Evolutionary conservation across 1,139 yeast genomes (phyloP), one percentile per base, ranked within the genome.

Genomic region (Hyphopichia fennica): DNA sequence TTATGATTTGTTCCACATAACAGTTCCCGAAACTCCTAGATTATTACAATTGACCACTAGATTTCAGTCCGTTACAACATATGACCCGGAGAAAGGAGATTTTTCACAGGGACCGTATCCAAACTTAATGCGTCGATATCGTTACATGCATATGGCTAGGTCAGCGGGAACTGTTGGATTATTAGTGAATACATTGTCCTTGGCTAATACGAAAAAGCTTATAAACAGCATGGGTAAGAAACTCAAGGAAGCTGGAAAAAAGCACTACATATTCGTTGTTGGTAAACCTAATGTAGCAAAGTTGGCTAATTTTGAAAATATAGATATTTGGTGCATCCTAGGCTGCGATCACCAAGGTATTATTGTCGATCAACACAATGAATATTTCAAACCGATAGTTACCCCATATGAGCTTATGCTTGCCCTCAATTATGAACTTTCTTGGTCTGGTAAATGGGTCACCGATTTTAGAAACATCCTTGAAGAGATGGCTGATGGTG

Each of bases 211-310:
- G 16, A 81, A 80, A 42, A 69, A 63, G 10, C 68, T 90, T 27
- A 72, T 91, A 38, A 79, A 82, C 46, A 73, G 75, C 29, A 78
- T 90, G 4, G 76, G 79, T 19, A 57, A 67, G 20, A 78, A 84
- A 62, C 80, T 93, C 44, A 77, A 74, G 40, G 74, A 71, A 4
- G 90, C 95, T 0, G 96, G 90, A 2, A 93, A 93, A 63, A 95
- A 95, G 58, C 93, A 87, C 51, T 93, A 93, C 58, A 77, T 89
- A 54, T 90, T 93, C 67, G 98, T 91, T 6, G 98, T 93, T 7
- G 99, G 99, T 14, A 95, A 95, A 60, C 98, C 98, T n/a, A 93
- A 93, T 57, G 97, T 93, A 4, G 96, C 99, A 33, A 93, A 93
- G 56, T 71, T 93, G 42, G 99, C 99, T 11, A 93, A 93, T 62